Base-by-base conservation (phyloP, 1,284 basidiomycete species). In the Pseudozyma sp. region DNA sequence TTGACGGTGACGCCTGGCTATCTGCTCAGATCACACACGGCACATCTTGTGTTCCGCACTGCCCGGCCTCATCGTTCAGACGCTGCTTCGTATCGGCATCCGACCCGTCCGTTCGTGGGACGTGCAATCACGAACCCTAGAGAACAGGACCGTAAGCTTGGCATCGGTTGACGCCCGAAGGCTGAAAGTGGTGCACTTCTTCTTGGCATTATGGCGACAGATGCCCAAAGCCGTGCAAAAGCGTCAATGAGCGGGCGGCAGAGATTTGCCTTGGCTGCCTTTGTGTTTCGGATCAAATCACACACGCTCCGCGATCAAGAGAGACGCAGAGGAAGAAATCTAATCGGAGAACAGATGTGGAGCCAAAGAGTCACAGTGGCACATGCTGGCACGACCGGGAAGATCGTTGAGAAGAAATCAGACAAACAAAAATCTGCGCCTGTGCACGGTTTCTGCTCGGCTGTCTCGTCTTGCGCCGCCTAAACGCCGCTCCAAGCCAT, bases 361-460 rank as follows among this genome's bases (percentile, higher is more conserved):
- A 8, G 42, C 42, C 19, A 16, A 8, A 45, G 29, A 45, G 7
- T 45, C 17, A 16, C 16, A 16, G 7, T 10, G 16, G 40, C 40
- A 24, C 34, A 39, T 17, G 48, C 64, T 67, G 40, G 65, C 58
- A 67, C 58, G 65, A 67, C 65, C 58, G 58, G 24, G 65, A 67
- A 67, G 64, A 60, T 67, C 64, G 39, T 50, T 47, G 35, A 54
- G 55, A 59, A 59, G 53, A 67, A 60, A 40, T 58, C 29, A 31
- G 31, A 56, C 6, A 16, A 31, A 47, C 7, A 24, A 24, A 24
- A 13, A 19, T 19, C 43, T 24, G 8, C n/a, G 29, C 29, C 19
- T 43, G 39, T 55, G 19, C 40, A 55, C 48, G 40, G 39, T 16
- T 48, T 47, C 35, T 47, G 39, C 46, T 47, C 37, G 40, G 7